Conservation (phyloP, 2,329 filamentous ascomycete genomes). For the Diaporthe vexans region DNA sequence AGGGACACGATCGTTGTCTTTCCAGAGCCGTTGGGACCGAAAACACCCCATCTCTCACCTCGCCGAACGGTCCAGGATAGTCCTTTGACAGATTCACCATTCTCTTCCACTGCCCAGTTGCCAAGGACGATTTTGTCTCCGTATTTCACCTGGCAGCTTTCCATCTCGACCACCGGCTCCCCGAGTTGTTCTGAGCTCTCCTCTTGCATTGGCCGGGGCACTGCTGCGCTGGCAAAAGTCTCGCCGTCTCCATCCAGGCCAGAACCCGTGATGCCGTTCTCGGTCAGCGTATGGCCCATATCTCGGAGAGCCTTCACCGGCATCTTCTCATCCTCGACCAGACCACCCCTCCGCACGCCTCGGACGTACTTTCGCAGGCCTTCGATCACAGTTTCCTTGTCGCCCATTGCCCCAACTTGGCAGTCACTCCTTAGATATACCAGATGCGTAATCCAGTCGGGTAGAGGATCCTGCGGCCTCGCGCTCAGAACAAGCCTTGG, state of each 20-base stretch:
- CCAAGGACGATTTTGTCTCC: slow-evolving; percentile 83
- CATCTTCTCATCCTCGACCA: slow-evolving; percentile 62
- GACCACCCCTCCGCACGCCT: slow-evolving; percentile 59
- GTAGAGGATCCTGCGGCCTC: slow-evolving; percentile 87
- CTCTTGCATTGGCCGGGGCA: slow-evolving; percentile 15
- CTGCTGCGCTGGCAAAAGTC: slow-evolving; percentile 19
- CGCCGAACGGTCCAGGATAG: slow-evolving; percentile 86
- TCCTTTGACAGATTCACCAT: slow-evolving; percentile 68
- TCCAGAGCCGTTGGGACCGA: slow-evolving; percentile 93
- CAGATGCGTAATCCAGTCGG: slow-evolving; percentile 91
- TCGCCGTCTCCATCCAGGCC: slow-evolving; percentile 52
- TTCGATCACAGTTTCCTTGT: slow-evolving; percentile 73
- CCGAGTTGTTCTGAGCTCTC: slow-evolving; percentile 55
- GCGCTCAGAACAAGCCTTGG: slow-evolving; percentile 84
- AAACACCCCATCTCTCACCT: slow-evolving; percentile 91
- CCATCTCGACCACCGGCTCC: slow-evolving; percentile 87
- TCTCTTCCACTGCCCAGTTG: slow-evolving; percentile 77
- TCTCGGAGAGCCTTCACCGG: slow-evolving; percentile 64
- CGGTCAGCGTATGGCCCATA: slow-evolving; percentile 63
- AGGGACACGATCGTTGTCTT: slow-evolving; percentile 96
- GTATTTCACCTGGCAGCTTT: slow-evolving; percentile 86
- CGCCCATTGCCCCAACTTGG: slow-evolving; percentile 75
- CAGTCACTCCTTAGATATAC: slow-evolving; percentile 79
- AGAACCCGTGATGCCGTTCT: slow-evolving; percentile 54
- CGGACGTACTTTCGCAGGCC: slow-evolving; percentile 63